Evolutionary conservation across 768 basidiomycete species (phyloP), one percentile per base, ranked within the genome.

Genomic region (Phlebiopsis flavidoalba): DNA sequence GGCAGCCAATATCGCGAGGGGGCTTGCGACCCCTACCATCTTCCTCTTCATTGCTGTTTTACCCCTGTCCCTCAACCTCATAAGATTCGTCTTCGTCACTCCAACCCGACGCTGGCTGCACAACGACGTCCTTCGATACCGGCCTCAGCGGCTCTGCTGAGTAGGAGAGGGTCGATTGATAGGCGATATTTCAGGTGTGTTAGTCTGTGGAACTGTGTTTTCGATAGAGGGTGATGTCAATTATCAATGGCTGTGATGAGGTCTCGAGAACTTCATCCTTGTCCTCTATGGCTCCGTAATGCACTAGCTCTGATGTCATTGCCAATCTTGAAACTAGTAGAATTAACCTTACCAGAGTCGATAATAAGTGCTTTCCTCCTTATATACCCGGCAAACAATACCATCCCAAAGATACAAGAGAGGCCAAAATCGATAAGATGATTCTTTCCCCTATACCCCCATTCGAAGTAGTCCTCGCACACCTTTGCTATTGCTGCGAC

Each of bases 381-480:
- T 31, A 95, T n/a, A 73, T 22, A 87, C 84, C 40, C 91, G 81
- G 85, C 82, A 0, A 86, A 84, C 15, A 84, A 59, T 51, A 85
- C 61, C 61, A n/a, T 47, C 58, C 89, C 93, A 97, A 17, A 95
- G 80, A 3, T 93, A 82, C 86, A 90, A 68, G 91, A 79, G 0
- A 85, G 90, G 68, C 90, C 79, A 69, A 95, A 94, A 12, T 92
- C 86, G 64, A 91, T 91, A 2, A 91, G 64, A 91, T 80, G 58
- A 96, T 91, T 2, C 85, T 78, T 52, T 92, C 88, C 66, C 80
- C 80, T 86, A 53, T 91, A 86, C 0, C 94, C 94, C 94, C 94
- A 96, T 69, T 95, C 94, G 63, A 96, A 96, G 70, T 87, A 89
- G 51, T 86, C 79, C 71, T 97, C 95, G 75, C 93, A 95, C 3